These are phyloP conservation scores for Beauveria caledonica DNA, from an alignment of 2,329 filamentous ascomycete species.

Conservation along the genomic window DNA sequence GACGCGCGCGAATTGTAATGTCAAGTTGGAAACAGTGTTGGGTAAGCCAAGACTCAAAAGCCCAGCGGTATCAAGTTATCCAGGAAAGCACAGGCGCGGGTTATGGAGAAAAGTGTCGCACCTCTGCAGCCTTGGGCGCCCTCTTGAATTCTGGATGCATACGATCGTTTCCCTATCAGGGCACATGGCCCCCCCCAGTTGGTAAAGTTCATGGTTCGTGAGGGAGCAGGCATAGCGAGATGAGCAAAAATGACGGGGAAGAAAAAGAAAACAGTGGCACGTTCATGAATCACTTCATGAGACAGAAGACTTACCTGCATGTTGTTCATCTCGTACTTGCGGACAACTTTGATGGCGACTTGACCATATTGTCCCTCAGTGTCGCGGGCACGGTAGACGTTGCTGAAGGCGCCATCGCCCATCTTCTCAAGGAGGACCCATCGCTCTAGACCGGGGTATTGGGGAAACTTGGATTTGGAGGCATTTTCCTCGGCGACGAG, in stretches of 20 bases:
- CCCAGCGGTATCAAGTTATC: background rate
- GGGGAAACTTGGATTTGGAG: slow-evolving; percentile 75
- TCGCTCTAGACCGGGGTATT: slow-evolving; percentile 40
- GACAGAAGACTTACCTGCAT: slow-evolving; percentile 72
- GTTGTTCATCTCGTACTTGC: slow-evolving; percentile 98
- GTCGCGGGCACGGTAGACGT: slow-evolving; percentile 88
- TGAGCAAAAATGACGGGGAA: slow-evolving; percentile 6
- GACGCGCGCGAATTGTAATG: background rate
- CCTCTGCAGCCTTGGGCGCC: slow-evolving; percentile 92
- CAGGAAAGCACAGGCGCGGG: slow-evolving; percentile 18
- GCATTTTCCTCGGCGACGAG: slow-evolving; percentile 89
- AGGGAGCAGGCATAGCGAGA: slow-evolving; percentile 10
- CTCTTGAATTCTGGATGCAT: slow-evolving; percentile 96
- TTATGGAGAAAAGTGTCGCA: slow-evolving; percentile 53
- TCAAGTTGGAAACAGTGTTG: background rate
- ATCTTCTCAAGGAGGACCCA: slow-evolving; percentile 92
- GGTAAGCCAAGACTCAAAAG: background rate
- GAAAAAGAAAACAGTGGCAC: background rate
- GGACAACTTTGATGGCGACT: slow-evolving; percentile 96
- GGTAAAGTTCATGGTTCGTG: slow-evolving; percentile 36
- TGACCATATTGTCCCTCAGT: slow-evolving; percentile 61
- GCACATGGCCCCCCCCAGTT: slow-evolving; percentile 37
- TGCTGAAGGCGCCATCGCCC: slow-evolving; percentile 95
- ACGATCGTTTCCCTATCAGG: slow-evolving; percentile 73
- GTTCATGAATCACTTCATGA: slow-evolving; percentile 14